Evolutionary conservation across 805 yeast genomes (phyloP).

Genomic region (Pichia occidentalis): DNA sequence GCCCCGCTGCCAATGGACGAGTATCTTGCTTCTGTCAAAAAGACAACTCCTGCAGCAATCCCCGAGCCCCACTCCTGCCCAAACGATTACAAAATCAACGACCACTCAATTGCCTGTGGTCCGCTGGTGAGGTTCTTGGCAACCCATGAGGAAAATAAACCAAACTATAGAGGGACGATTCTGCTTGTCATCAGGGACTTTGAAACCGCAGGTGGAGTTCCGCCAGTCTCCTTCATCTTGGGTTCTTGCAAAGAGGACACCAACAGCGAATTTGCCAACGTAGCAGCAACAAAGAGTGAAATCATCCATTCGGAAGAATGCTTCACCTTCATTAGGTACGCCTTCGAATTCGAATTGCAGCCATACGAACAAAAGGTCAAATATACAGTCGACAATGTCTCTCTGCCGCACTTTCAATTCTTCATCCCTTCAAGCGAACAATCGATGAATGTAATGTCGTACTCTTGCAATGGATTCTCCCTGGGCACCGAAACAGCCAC

Average conservation of each 20-base stretch:
- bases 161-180: constrained; percentile 61
- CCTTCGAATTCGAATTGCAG: constrained; percentile 42
- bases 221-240: constrained; percentile 25
- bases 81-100: constrained; percentile 22
- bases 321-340: constrained; percentile 60
- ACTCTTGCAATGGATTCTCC: constrained; percentile 90
- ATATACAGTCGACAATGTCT: constrained; percentile 51
- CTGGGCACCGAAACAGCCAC: constrained; percentile 56
- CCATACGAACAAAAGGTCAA: constrained; percentile 53
- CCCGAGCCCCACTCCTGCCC: constrained; percentile 16
- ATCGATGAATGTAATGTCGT: constrained; percentile 76
- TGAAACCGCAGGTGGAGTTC: constrained; percentile 14
- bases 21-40: constrained; percentile 19
- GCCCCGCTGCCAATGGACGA: constrained; percentile 24
- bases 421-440: constrained; percentile 57
- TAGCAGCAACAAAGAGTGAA: constrained; percentile 26
- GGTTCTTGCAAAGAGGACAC: constrained; percentile 28
- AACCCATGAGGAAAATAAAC: constrained; percentile 43
- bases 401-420: constrained; percentile 45
- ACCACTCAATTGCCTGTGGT: constrained; percentile 56
- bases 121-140: constrained; percentile 70
- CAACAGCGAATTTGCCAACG: constrained; percentile 28
- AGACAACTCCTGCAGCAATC: constrained; percentile 18
- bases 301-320: constrained; percentile 38
- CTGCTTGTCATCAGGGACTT: constrained; percentile 52